Conservation (phyloP, 129 eudicot species). For the Ambrosia trifida region DNA sequence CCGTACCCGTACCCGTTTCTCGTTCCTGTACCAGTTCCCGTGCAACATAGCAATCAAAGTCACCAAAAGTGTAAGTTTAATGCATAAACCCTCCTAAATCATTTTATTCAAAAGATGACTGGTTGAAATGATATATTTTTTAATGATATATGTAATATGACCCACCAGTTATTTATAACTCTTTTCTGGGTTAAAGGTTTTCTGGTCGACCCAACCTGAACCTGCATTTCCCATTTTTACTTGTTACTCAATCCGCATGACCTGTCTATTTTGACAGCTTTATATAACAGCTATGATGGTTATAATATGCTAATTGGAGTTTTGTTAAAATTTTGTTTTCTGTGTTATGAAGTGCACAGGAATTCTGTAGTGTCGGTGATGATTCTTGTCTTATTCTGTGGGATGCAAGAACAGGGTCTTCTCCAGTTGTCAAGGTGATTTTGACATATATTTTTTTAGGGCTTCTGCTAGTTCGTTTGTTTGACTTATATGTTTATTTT, state of each 20-base stretch:
- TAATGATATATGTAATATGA: neutral
- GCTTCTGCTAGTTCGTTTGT: neutral
- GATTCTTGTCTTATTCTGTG: conserved; percentile 95
- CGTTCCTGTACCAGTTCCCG: too few relatives aligned
- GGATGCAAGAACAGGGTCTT: conserved; percentile 85
- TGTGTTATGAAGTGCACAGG: conserved; percentile 65
- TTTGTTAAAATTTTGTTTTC: conserved; percentile 11
- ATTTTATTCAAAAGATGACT: neutral
- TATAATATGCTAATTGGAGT: conserved; percentile 14
- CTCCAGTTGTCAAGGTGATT: conserved; percentile 79
- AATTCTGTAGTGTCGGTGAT: conserved; percentile 97
- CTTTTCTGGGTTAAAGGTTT: neutral
- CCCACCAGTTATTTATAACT: neutral
- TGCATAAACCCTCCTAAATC: neutral
- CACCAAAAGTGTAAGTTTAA: neutral
- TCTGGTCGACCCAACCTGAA: neutral
- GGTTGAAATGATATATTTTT: neutral
- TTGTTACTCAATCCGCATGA: neutral
- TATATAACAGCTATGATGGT: conserved; percentile 7
- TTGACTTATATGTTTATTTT: neutral
- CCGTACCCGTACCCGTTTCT: too few relatives aligned
- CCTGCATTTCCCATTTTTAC: neutral
- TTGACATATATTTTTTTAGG: conserved; percentile 11
- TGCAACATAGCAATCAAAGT: too few relatives aligned
- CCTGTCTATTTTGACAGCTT: neutral